Conservation (phyloP, 805 yeast species). For the Cyberlindnera mississippiensis region DNA sequence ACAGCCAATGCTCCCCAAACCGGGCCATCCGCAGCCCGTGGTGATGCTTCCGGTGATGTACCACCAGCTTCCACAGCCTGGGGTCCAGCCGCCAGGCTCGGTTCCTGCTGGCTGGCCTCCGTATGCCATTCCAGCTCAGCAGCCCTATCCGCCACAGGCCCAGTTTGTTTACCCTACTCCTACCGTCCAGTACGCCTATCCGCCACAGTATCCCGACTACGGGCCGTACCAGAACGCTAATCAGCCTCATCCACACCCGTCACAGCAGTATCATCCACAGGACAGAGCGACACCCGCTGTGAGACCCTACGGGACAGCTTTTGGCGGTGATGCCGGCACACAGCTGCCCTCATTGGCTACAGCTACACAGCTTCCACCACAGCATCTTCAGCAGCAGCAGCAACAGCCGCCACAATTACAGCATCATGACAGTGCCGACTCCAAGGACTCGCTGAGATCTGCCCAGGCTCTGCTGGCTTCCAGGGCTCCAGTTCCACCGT, state of each 20-base stretch:
- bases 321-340: conserved; percentile 3
- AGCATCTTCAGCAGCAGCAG: conserved; percentile 12
- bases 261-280: not conserved
- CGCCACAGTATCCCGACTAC: conserved; percentile 8
- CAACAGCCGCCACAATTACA: conserved; percentile 6
- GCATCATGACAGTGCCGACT: conserved; percentile 2
- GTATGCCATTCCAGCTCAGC: conserved; percentile 10
- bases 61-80: conserved; percentile 13
- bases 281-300: not conserved
- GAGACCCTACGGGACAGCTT: conserved; percentile 3
- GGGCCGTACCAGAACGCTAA: conserved; percentile 1
- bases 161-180: conserved; percentile 14
- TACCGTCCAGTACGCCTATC: conserved; percentile 6
- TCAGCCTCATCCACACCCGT: conserved; percentile 1
- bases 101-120: conserved; percentile 11
- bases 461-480: conserved; percentile 6
- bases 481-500: conserved; percentile 34
- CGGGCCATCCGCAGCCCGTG: conserved; percentile 8
- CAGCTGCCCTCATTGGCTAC: conserved; percentile 8
- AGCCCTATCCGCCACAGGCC: conserved; percentile 10
- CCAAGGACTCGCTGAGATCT: conserved; percentile 1
- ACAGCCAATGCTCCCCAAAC: conserved; percentile 6
- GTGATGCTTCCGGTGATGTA: conserved; percentile 15
- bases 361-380: conserved; percentile 10
- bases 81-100: conserved; percentile 6